These are phyloP conservation scores for Helenozyma rhizophorensis DNA, from an alignment of 805 yeast genomes.

Conservation along the genomic window DNA sequence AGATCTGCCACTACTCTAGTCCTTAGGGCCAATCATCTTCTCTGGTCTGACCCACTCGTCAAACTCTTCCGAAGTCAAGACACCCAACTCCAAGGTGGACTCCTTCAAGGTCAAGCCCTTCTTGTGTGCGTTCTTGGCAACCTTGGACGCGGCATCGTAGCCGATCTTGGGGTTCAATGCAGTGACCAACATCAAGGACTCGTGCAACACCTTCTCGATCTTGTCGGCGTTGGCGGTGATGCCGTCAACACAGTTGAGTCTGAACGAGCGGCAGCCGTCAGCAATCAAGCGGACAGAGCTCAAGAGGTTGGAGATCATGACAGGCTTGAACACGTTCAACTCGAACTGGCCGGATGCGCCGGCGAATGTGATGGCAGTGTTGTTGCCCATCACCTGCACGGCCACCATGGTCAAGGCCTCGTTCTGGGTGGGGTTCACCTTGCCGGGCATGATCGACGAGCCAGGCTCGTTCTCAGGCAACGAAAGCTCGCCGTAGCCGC, in stretches of 20 bases:
- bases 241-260: constrained; percentile 93
- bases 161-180: constrained; percentile 99
- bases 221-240: constrained; percentile 83
- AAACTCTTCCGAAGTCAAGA: constrained; percentile 78
- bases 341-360: constrained; percentile 99
- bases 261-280: constrained; percentile 87
- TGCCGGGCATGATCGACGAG: constrained; percentile 99
- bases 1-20: too few species aligned
- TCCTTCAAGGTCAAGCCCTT: constrained; percentile 94
- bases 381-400: constrained; percentile 96
- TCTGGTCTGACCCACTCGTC: constrained; percentile 98
- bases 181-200: constrained; percentile 96
- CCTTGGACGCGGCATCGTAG: constrained; percentile 95
- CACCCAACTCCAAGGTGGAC: constrained; percentile 88
- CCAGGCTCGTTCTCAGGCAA: constrained; percentile 99
- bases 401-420: constrained; percentile 99
- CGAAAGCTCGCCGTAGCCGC: constrained; percentile 95
- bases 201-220: constrained; percentile 83
- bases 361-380: constrained; percentile 90
- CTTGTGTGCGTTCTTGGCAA: constrained; percentile 97
- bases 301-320: constrained; percentile 85
- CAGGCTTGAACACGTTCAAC: constrained; percentile 96
- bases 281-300: constrained; percentile 83
- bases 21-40: constrained; percentile 94
- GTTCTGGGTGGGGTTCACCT: constrained; percentile 98